Evolutionary conservation across 1,284 basidiomycete species (phyloP), one percentile per base, ranked within the genome.

Genomic region (Athelia sp.): DNA sequence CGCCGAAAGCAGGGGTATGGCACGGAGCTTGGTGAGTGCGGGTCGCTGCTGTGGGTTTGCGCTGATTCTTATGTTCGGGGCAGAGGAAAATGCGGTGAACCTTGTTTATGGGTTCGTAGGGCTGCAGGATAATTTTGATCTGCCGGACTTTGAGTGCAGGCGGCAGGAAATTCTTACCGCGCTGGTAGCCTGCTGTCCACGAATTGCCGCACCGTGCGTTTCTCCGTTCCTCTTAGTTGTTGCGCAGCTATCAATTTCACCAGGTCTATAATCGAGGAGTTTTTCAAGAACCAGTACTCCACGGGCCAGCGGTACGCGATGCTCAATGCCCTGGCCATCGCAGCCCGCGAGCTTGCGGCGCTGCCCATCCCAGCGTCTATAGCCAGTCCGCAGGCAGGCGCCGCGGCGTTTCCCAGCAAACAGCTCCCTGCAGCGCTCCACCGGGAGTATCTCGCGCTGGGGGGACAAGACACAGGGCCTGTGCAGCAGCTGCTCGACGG

Each of bases 221-320:
- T 4, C 40, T 4, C 46, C 26, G 26, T 29, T 29, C 26, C 13
- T 29, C 13, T 29, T n/a, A n/a, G n/a, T n/a, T n/a, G n/a, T n/a
- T n/a, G 34, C 15, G 29, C 40, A n/a, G 29, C 36, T 10, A 43
- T 21, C 40, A 43, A 53, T 22, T 38, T 24, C 22, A 47, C 1
- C 61, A 95, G 93, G 3, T 78, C 81, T 44, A 72, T 96, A n/a
- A 84, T 89, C 43, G 92, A 98, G 62, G 91, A 97, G 60, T 92
- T 93, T 66, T 98, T 98, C 70, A 84, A 86, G 52, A 87, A 89
- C 46, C 90, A 95, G 57, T 98, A 96, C 65, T 93, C 93, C 0
- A 80, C 81, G 3, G 79, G 83, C 19, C 93, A 98, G 60, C 84
- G 94, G 11, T 86, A 82, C 52, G 79, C 81, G 4, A 93, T 96